phyloP scores from a whole-genome alignment of 179 eudicot genomes.

The Spinacia oleracea region DNA sequence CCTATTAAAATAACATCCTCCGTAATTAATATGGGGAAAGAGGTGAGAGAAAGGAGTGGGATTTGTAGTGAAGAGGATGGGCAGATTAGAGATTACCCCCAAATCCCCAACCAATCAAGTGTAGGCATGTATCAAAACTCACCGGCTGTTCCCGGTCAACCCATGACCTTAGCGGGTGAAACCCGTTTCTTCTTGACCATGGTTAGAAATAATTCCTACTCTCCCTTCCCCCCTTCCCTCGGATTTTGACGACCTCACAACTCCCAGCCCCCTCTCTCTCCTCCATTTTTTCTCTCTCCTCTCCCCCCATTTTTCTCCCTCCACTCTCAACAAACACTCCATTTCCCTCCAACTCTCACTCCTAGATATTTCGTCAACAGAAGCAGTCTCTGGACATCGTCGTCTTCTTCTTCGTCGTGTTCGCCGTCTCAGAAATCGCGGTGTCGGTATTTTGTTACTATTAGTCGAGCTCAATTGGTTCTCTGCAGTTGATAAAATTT shows the following conservation, averaged over 20 bases:
- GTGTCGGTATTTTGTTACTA: too few relatives aligned
- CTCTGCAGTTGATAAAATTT: too few relatives aligned
- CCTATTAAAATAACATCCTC: too few relatives aligned
- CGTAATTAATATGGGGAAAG: background rate
- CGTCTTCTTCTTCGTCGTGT: too few relatives aligned
- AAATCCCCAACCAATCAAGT: conserved; percentile 11
- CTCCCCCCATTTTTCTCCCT: background rate
- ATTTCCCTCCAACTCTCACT: background rate
- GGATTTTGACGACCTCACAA: conserved; percentile 25
- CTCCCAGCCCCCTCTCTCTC: conserved; percentile 13
- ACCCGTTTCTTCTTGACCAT: conserved; percentile 28
- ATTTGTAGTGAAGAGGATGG: background rate
- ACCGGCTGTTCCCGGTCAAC: conserved; percentile 35
- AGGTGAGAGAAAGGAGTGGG: background rate
- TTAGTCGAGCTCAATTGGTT: too few relatives aligned
- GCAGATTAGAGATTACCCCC: conserved; percentile 15
- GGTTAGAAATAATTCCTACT: conserved; percentile 8
- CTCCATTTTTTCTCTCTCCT: background rate
- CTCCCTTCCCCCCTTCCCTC: background rate
- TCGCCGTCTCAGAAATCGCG: too few relatives aligned
- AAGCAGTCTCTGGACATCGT: too few relatives aligned
- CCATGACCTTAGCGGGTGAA: background rate
- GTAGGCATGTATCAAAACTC: background rate
- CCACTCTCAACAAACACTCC: background rate
- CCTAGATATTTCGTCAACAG: too few relatives aligned